A percentile compares a stretch with the other conserved stretches of the same genome.
phyloP scores from a whole-genome alignment of 2,329 filamentous ascomycete genomes.

The Ceratocystis ficicola region DNA sequence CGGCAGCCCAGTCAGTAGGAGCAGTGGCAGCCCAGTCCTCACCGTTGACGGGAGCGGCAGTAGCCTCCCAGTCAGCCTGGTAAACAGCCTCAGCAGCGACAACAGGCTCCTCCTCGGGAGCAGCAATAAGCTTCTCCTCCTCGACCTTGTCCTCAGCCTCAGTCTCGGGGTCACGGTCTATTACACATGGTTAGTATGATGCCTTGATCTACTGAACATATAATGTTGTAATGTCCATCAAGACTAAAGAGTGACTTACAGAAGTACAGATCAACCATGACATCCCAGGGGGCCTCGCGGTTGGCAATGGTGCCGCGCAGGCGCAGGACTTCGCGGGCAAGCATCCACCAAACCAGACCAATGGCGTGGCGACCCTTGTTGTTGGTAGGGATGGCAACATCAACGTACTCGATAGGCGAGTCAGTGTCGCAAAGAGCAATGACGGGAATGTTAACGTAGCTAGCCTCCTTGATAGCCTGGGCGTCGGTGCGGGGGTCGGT shows the following conservation, averaged over 20 bases:
- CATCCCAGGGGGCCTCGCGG: constrained; percentile 96
- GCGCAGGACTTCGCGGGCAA: constrained; percentile 98
- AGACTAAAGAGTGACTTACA: constrained; percentile 41
- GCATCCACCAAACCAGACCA: constrained; percentile 98
- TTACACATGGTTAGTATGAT: constrained; percentile 24
- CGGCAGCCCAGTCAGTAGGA: constrained; percentile 57
- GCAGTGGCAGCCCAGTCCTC: constrained; percentile 57
- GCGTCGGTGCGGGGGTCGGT: constrained; percentile 99
- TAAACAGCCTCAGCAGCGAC: constrained; percentile 67
- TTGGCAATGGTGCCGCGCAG: constrained; percentile 92
- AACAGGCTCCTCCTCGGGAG: constrained; percentile 63
- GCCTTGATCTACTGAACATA: background rate
- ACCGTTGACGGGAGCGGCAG: constrained; percentile 48
- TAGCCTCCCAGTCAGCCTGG: constrained; percentile 75
- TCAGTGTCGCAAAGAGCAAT: constrained; percentile 98
- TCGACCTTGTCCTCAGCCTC: constrained; percentile 97
- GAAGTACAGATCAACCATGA: constrained; percentile 99
- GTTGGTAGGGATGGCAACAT: constrained; percentile 99
- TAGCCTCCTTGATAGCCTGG: constrained; percentile 99
- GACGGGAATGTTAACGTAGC: constrained; percentile 99
- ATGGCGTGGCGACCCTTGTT: constrained; percentile 99
- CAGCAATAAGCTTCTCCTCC: constrained; percentile 73
- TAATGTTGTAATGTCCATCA: background rate
- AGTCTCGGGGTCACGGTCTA: constrained; percentile 94
- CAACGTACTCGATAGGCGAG: constrained; percentile 98